Percentiles rank a stretch among this genome's conserved stretches.
Evolutionary conservation across 306 rosid species (phyloP).

Genomic region (Elaeagnus macrophylla): DNA sequence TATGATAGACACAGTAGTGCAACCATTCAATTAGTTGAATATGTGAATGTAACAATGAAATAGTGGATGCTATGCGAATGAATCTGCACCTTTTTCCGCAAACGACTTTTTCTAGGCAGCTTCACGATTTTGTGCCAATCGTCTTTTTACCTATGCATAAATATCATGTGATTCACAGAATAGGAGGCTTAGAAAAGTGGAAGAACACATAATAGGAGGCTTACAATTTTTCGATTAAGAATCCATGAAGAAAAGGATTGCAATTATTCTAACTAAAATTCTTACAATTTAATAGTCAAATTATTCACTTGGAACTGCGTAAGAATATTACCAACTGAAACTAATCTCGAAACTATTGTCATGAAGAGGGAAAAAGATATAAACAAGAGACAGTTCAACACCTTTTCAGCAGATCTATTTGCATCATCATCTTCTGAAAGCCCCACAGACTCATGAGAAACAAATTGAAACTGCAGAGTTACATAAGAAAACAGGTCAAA

Average conservation of each 20-base stretch:
- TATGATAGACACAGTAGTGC: slow-evolving; percentile 14
- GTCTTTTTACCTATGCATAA: slow-evolving; percentile 39
- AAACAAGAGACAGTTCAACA: slow-evolving; percentile 18
- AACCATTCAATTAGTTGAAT: slow-evolving; percentile 9
- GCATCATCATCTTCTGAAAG: slow-evolving; percentile 51
- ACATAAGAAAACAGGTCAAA: slow-evolving; percentile 13
- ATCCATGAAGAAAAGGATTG: too few species aligned
- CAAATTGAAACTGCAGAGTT: slow-evolving; percentile 39
- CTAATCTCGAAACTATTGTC: too few species aligned
- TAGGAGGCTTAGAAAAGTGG: too few species aligned
- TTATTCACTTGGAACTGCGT: too few species aligned
- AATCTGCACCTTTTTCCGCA: slow-evolving; percentile 59
- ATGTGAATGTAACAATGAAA: background rate
- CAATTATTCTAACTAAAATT: too few species aligned
- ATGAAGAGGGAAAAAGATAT: background rate
- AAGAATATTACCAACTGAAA: too few species aligned
- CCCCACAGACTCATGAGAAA: slow-evolving; percentile 41
- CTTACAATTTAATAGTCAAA: too few species aligned
- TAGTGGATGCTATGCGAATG: slow-evolving; percentile 1
- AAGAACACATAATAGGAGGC: too few species aligned
- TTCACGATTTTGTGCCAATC: slow-evolving; percentile 85
- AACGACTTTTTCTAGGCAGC: slow-evolving; percentile 79
- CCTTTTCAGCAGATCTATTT: slow-evolving; percentile 53
- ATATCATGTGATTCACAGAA: slow-evolving; percentile 10
- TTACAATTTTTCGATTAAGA: too few species aligned